A percentile compares a stretch with the other conserved stretches of the same genome.
Evolutionary conservation across 768 basidiomycete genomes (phyloP).

Genomic region (Mycena alexandri): DNA sequence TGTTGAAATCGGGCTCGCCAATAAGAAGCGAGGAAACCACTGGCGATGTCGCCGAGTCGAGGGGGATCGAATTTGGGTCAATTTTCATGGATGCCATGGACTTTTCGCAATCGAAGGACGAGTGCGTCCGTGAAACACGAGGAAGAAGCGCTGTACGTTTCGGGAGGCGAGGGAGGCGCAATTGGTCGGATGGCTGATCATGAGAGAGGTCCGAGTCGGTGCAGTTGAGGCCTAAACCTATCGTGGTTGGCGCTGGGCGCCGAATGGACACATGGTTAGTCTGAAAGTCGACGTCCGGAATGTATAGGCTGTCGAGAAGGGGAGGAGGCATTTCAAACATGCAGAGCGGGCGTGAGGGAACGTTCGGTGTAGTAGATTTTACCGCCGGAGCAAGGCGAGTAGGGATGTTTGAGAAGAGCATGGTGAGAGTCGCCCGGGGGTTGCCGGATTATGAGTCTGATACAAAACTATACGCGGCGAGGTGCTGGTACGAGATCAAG

Average conservation of each 20-base stretch:
- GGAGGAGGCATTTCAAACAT: conserved; percentile 3
- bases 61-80: background rate
- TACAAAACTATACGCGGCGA: conserved; percentile 18
- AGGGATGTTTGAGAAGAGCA: conserved; percentile 26
- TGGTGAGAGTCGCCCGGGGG: conserved; percentile 20
- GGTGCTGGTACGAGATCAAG: conserved; percentile 20
- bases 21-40: background rate
- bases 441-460: background rate
- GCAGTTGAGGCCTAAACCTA: conserved; percentile 22
- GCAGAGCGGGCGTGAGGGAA: conserved; percentile 15
- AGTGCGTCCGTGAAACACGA: background rate
- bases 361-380: conserved; percentile 4
- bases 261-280: background rate
- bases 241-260: conserved; percentile 7
- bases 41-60: background rate
- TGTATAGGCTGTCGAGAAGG: conserved; percentile 2
- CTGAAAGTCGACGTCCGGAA: conserved; percentile 23
- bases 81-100: conserved; percentile 30
- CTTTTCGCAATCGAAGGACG: conserved; percentile 27
- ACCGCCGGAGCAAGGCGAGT: conserved; percentile 16
- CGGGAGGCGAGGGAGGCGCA: background rate
- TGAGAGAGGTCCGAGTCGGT: background rate
- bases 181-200: background rate
- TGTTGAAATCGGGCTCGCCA: conserved; percentile 24
- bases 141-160: conserved; percentile 7